Base-by-base conservation (phyloP, 2,329 filamentous ascomycete genomes). In the Xylaria sp. region DNA sequence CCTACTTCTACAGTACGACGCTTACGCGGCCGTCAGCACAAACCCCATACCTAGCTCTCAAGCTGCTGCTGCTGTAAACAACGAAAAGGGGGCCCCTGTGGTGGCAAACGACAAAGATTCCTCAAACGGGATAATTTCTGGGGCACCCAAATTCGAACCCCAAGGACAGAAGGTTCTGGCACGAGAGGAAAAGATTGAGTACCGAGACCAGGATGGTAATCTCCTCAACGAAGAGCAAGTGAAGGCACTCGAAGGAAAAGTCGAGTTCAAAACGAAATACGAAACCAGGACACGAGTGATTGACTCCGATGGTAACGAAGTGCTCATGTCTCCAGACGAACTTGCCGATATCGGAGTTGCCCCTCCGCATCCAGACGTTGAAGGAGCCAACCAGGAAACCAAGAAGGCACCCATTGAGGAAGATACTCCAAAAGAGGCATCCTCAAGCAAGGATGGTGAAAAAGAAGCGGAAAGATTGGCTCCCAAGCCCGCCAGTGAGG, bases 251-350 rank as follows among this genome's bases (percentile, higher is more conserved):
- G 89, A 95, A 80, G 96, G 95, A 76, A 97, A 97, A 82, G 94
- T 98, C 69, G 93, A 94, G 76, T 98, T 99, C 83, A 91, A 97
- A 83, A 98, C 96, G 13, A 92, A 91, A 74, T 98, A 98, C 79
- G 95, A 98, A 85, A 98, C 95, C n/a, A 89, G 92, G 73, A 98
- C 94, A 9, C 91, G 93, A 67, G 82, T 98, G 65, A 86, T 97
- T 50, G 94, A 97, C 80, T 88, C 88, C 62, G 80, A 89, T 52
- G 96, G 94, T 69, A 94, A 94, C 73, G 92, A 97, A 78, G 82
- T 97, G n/a, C 79, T 80, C 12, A 75, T 80, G 41, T 82, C 83
- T 15, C 79, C 80, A 28, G 84, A 81, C 48, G 83, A 81, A 58
- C 78, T 79, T 34, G 74, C 79, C 56, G 80, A 72, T 18, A 82